Conservation (phyloP, 169 alveolate species). For the Plasmodium coatneyi region DNA sequence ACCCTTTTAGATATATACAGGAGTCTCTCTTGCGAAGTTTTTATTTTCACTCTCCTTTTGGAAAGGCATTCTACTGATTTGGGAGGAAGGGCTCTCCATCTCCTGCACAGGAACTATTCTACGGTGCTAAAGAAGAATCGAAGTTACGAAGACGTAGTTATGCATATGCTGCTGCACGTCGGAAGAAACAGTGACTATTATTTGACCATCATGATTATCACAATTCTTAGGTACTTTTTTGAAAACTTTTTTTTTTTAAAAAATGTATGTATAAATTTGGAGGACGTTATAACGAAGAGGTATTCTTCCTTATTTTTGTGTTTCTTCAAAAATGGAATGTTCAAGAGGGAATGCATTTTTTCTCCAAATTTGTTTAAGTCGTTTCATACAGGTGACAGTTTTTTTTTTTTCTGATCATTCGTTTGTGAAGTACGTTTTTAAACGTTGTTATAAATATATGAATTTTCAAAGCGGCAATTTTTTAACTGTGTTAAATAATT, state of each 20-base stretch:
- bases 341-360: conserved; percentile 18
- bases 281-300: neutral
- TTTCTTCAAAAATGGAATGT: conserved; percentile 33
- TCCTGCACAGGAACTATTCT: neutral
- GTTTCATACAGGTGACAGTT: conserved; percentile 19
- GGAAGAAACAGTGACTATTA: neutral
- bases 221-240: conserved; percentile 24
- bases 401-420: conserved; percentile 14
- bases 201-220: conserved; percentile 13
- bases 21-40: neutral
- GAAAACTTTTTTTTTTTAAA: conserved; percentile 37
- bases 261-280: neutral
- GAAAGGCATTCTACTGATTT: neutral
- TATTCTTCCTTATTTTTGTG: conserved; percentile 24
- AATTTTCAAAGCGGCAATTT: conserved; percentile 7
- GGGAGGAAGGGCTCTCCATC: neutral
- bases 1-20: conserved; percentile 23
- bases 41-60: conserved; percentile 7
- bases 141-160: conserved; percentile 1
- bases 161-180: conserved; percentile 7
- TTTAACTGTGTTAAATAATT: conserved; percentile 48
- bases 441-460: conserved; percentile 24
- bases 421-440: conserved; percentile 22
- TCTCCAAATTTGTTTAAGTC: conserved; percentile 9
- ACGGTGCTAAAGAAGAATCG: neutral